Conservation (phyloP, 306 rosid genomes). For the Rosa lucieae region DNA sequence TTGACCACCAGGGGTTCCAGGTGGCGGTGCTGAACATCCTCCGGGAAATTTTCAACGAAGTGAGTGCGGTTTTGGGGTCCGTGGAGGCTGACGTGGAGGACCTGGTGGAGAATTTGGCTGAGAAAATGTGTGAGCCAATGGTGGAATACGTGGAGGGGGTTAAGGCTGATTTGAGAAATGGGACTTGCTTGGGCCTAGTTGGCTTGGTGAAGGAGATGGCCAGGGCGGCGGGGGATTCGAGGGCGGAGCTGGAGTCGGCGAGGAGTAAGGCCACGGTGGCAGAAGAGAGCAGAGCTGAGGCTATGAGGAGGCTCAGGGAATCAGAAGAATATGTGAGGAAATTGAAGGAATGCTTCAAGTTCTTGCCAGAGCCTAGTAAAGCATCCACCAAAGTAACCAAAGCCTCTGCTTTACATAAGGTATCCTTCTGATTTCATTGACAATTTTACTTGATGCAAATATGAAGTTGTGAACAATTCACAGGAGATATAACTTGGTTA, state of each 20-base stretch:
- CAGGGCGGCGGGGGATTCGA: neutral
- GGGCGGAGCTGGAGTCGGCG: conserved; percentile 12
- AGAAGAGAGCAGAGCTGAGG: conserved; percentile 11
- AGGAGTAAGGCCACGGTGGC: conserved; percentile 10
- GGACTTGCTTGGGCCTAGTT: neutral
- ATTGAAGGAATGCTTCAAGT: conserved; percentile 13
- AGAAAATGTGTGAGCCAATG: conserved; percentile 20
- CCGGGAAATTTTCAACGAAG: neutral
- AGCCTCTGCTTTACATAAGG: conserved; percentile 2
- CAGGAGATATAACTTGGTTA: neutral
- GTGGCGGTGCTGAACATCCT: conserved; percentile 4
- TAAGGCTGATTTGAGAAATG: conserved; percentile 12
- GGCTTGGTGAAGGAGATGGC: conserved; percentile 16
- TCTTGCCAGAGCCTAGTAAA: neutral
- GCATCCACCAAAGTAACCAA: neutral
- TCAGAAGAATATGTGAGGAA: conserved; percentile 12
- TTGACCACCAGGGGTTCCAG: conserved; percentile 9
- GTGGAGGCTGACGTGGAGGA: conserved; percentile 18
- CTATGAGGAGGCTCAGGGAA: conserved; percentile 17
- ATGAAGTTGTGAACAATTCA: neutral
- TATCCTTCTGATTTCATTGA: neutral
- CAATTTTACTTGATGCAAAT: neutral
- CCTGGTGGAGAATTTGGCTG: conserved; percentile 3
- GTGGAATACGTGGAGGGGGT: conserved; percentile 11
- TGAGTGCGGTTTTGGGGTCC: neutral